Base-by-base conservation (phyloP, 768 basidiomycete genomes). In the Trametes cubensis region DNA sequence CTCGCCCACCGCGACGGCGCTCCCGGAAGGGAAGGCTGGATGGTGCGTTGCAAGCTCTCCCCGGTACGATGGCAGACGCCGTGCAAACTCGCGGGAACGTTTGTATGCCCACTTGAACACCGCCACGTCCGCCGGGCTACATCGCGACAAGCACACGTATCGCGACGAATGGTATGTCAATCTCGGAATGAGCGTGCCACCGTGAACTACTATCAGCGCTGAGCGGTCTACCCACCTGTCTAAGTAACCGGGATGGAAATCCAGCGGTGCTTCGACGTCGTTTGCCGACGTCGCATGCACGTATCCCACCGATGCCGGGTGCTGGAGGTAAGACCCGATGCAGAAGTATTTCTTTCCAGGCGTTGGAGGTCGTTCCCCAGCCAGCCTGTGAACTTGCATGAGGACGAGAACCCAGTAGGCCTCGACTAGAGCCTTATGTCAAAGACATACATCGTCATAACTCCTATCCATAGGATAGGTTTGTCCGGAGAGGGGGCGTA, bases 41-140 rank as follows among this genome's bases (percentile, higher is more conserved):
- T 75, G 74, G 13, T 55, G 14, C 11, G 30, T 41, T 1, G 64
- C 34, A 11, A 69, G 56, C 55, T 78, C 77, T 18, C 77, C 77
- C 10, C 74, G 71, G 54, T 78, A 79, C 40, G 65, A 68, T 18
- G 72, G 67, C 79, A 86, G 83, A 18, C 87, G 82, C 30, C 87
- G 79, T 6, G 77, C 74, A 7, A 83, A 68, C 72, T 89, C 86
- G 4, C 86, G 78, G 2, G 71, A 53, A 48, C 78, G 78, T 65
- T 88, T 89, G 72, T 88, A 88, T 0, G 70, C 76, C 78, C 82
- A 83, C 55, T 75, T 75, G 55, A 86, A 64, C 28, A 78, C 71
- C 0, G 69, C 76, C 11, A 88, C 54, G 44, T 76, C 75, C 13
- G 63, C 72, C 40, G 66, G 61, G 28, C 74, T 75, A 34, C 34